Base-by-base conservation (phyloP, 2,329 filamentous ascomycete genomes). In the Cladosporium sp. region DNA sequence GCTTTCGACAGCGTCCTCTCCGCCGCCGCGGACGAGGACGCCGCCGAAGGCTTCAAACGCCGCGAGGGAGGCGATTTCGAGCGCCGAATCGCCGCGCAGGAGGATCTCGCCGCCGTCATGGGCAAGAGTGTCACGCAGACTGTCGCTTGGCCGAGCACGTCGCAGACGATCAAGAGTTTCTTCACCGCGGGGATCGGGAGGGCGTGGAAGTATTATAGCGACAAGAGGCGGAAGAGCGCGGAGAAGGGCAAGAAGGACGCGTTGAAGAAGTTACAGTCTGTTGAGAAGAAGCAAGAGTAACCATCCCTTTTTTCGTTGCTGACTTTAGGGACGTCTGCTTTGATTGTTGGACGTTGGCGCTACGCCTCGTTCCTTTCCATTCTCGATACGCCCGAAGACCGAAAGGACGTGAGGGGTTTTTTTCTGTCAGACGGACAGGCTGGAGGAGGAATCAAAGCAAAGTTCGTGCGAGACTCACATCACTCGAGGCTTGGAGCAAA, bases 1-100 rank as follows among this genome's bases (percentile, higher is more conserved):
- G 89, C 95, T 49, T 98, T 95, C 67, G 76, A 87, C 61, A 78
- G 82, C 61, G 91, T 97, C 83, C 84, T 96, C 69, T 79, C 88
- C 52, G 79, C 82, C n/a, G 81, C 78, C 36, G 79, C 78, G 50
- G 86, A 93, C 49, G 84, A 88, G 61, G 78, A 84, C 35, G 78
- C 83, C 38, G 74, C 74, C 1, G 75, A 76, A 15, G 76, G 83
- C 12, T 83, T 94, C 62, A 83, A 82, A 59, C 80, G 84, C 53
- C 80, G 86, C 53, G 80, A 92, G 58, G 92, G 87, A 9, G 88
- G 90, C 39, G 79, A 81, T 1, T 97, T 98, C 57, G 93, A 98
- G 69, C 82, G 79, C 59, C 81, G 89, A 16, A 93, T 98, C 58
- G 90, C 86, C 0, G 85, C 86, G 51, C 79, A 85, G 33, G 74